Evolutionary conservation across 2,329 filamentous ascomycete species (phyloP).

Genomic region (Sporothrix pallida): DNA sequence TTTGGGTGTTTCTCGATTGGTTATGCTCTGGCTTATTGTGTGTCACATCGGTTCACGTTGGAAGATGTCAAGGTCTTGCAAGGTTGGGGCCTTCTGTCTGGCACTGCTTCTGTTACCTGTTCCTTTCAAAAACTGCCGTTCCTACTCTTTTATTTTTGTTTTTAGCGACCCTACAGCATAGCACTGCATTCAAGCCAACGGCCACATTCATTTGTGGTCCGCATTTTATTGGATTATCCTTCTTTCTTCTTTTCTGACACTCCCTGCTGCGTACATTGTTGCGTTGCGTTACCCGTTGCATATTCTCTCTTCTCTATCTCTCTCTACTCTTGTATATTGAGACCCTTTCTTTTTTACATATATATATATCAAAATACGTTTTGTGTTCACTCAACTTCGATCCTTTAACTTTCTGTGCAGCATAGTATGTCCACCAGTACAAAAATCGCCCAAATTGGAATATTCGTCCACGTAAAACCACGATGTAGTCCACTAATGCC

Average conservation of each 20-base stretch:
- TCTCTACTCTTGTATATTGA: background rate
- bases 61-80: background rate
- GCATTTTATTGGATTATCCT: background rate
- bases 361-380: background rate
- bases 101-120: background rate
- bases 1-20: background rate
- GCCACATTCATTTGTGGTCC: slow-evolving; percentile 1
- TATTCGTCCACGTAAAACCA: too few relatives aligned
- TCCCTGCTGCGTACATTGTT: background rate
- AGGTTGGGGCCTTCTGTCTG: background rate
- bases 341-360: background rate
- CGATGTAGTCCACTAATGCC: too few relatives aligned
- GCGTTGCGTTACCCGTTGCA: background rate
- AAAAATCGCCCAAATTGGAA: too few relatives aligned
- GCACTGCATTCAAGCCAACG: slow-evolving; percentile 8
- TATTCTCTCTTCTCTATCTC: too few relatives aligned
- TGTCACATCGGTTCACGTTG: background rate
- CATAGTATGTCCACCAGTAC: too few relatives aligned
- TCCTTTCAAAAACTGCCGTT: background rate
- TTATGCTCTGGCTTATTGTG: background rate
- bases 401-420: too few relatives aligned
- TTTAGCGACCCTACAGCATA: slow-evolving; percentile 21
- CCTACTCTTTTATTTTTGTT: background rate
- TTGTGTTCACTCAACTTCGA: background rate
- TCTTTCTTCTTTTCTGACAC: background rate